Percentiles rank a stretch among this genome's conserved stretches.
Evolutionary conservation across 495 filamentous ascomycete species (phyloP).

Genomic region (Penicillium mononematosum): DNA sequence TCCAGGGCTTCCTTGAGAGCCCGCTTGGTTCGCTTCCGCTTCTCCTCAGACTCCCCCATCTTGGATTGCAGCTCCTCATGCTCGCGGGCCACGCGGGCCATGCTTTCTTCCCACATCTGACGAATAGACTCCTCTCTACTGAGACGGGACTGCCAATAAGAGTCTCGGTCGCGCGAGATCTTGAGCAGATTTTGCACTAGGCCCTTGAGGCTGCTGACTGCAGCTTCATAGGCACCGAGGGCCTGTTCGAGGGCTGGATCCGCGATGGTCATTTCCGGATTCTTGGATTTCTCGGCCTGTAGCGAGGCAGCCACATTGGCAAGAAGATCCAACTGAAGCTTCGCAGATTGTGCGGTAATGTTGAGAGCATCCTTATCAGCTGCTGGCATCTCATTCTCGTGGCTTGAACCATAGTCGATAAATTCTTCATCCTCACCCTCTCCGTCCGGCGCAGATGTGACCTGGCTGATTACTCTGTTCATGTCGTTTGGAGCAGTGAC

Average conservation of each 20-base stretch:
- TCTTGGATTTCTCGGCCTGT: conserved; percentile 65
- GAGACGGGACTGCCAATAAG: conserved; percentile 94
- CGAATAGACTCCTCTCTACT: conserved; percentile 85
- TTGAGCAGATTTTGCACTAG: conserved; percentile 84
- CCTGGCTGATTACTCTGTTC: conserved; percentile 46
- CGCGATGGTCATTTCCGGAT: conserved; percentile 66
- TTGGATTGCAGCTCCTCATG: conserved; percentile 86
- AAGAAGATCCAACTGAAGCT: conserved; percentile 86
- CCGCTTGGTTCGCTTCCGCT: conserved; percentile 83
- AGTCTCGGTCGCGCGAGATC: conserved; percentile 89
- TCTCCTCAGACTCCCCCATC: conserved; percentile 86
- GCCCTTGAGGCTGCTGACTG: conserved; percentile 81
- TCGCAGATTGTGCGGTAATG: conserved; percentile 93
- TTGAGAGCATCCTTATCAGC: conserved; percentile 87
- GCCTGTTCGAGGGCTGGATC: conserved; percentile 76
- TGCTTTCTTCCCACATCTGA: conserved; percentile 97
- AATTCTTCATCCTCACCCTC: conserved; percentile 82
- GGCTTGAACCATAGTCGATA: conserved; percentile 77
- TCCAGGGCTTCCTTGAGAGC: conserved; percentile 86
- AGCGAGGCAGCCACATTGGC: conserved; percentile 79
- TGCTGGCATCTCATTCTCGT: conserved; percentile 67
- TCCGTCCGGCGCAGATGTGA: conserved; percentile 45
- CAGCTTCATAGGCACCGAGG: conserved; percentile 82
- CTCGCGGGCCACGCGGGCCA: conserved; percentile 88
- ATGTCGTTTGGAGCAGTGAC: conserved; percentile 53